Conservation (phyloP, 202 grass and related monocot species). For the Digitaria exilis region DNA sequence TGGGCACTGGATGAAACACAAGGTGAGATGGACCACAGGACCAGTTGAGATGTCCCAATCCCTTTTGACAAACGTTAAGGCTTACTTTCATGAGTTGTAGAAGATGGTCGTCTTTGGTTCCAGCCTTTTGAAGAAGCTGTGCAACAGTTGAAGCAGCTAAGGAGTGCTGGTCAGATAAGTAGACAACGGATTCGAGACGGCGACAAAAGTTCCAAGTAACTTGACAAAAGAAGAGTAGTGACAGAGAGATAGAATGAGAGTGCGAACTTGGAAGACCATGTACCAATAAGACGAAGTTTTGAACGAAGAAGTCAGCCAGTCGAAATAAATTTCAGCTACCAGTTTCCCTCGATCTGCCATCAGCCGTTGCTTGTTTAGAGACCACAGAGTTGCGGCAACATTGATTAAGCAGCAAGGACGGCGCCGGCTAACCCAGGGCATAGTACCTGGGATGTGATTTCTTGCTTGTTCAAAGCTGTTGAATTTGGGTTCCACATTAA, state of each 20-base stretch:
- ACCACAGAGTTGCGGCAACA: not conserved
- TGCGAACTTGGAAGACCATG: conserved; percentile 14
- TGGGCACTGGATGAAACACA: not conserved
- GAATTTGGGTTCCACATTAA: not conserved
- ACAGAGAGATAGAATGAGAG: not conserved
- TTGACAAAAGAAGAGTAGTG: not conserved
- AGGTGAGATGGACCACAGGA: too few species aligned
- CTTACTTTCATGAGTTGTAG: not conserved
- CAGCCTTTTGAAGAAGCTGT: not conserved
- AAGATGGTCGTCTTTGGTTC: not conserved
- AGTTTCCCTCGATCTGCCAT: not conserved
- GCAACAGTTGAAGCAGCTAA: not conserved
- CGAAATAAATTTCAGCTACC: not conserved
- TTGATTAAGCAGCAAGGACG: conserved; percentile 28
- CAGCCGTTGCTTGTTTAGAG: not conserved
- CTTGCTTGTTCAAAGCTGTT: conserved; percentile 3
- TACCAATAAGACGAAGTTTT: not conserved
- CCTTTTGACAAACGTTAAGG: not conserved
- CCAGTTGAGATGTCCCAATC: not conserved
- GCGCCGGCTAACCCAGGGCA: conserved; percentile 25
- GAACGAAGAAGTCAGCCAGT: not conserved
- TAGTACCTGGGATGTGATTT: not conserved
- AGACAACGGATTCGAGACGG: not conserved
- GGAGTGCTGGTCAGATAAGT: conserved; percentile 15
- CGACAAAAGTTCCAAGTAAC: too few species aligned